Percentiles rank a stretch among this genome's conserved stretches.
Evolutionary conservation across 192 early-diverging fungal species (phyloP).

Genomic region (Backusella macrospora): DNA sequence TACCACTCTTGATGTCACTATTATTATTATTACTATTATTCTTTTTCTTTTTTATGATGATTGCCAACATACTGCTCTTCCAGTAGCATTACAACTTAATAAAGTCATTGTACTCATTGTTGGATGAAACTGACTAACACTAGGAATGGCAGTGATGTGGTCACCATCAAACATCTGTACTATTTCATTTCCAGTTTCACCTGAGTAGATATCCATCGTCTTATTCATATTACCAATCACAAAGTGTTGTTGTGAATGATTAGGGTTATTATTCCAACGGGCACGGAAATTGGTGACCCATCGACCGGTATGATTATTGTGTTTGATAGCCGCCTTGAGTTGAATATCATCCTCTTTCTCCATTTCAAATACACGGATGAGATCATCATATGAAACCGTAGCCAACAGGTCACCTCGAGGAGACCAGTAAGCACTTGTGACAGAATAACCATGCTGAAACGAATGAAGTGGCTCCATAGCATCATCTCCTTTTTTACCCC

Average conservation of each 20-base stretch:
- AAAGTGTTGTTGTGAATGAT: conserved; percentile 46
- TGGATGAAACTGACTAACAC: conserved; percentile 68
- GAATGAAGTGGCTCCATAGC: conserved; percentile 34
- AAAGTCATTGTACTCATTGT: conserved; percentile 44
- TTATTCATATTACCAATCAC: conserved; percentile 71
- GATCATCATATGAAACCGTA: conserved; percentile 62
- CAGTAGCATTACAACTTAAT: conserved; percentile 58
- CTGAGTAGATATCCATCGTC: conserved; percentile 61
- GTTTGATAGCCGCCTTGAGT: conserved; percentile 40
- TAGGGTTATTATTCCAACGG: conserved; percentile 52
- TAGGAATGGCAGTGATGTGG: conserved; percentile 58
- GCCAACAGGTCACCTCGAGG: conserved; percentile 57
- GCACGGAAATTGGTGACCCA: conserved; percentile 72
- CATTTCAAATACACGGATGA: conserved; percentile 49
- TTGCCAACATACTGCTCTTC: conserved; percentile 60
- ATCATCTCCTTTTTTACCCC: conserved; percentile 33
- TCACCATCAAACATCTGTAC: conserved; percentile 48
- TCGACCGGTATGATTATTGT: conserved; percentile 67
- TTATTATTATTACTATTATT: conserved; percentile 3
- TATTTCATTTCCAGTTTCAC: conserved; percentile 54
- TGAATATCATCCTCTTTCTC: neutral
- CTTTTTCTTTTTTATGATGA: conserved; percentile 25
- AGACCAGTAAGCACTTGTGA: conserved; percentile 69
- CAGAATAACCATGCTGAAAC: conserved; percentile 54
- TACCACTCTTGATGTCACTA: neutral